These are phyloP conservation scores for Peronosclerospora sorghi DNA, from an alignment of 352 stramenopile species.

Conservation along the genomic window DNA sequence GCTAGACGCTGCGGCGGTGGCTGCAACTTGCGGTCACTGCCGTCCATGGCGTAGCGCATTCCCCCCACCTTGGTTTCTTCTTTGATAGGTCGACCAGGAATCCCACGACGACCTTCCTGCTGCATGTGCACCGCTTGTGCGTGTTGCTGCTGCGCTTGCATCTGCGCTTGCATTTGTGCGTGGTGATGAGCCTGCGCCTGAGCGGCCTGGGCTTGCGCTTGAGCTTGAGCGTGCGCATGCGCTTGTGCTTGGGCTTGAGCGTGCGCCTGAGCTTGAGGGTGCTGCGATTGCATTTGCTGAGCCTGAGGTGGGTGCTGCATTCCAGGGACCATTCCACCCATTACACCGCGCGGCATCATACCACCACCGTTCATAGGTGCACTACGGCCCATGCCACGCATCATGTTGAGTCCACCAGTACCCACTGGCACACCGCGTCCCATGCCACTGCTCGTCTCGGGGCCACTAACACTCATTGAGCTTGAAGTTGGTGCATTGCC, in stretches of 20 bases:
- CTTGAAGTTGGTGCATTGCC: constrained; percentile 25
- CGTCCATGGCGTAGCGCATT: constrained; percentile 56
- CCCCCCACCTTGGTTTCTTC: constrained; percentile 47
- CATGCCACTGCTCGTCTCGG: constrained; percentile 40
- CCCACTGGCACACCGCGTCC: constrained; percentile 29
- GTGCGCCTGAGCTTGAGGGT: constrained; percentile 35
- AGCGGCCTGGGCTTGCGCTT: constrained; percentile 49
- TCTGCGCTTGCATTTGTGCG: constrained; percentile 40
- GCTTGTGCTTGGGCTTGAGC: constrained; percentile 46
- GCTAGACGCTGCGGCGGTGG: constrained; percentile 43
- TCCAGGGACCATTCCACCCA: constrained; percentile 50
- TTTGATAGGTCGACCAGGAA: constrained; percentile 56
- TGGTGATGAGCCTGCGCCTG: constrained; percentile 51
- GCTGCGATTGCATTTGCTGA: constrained; percentile 45
- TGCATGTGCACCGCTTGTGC: constrained; percentile 50
- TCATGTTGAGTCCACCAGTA: constrained; percentile 55
- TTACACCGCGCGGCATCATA: constrained; percentile 58
- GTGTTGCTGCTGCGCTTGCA: constrained; percentile 62
- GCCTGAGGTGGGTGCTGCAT: constrained; percentile 52
- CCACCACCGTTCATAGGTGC: constrained; percentile 42
- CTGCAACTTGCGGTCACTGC: constrained; percentile 48
- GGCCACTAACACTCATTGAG: constrained; percentile 24
- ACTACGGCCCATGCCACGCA: constrained; percentile 48
- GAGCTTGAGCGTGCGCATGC: constrained; percentile 44
- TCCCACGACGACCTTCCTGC: constrained; percentile 44